These are phyloP conservation scores for Acorus gramineus DNA, from an alignment of 106 monocot genomes.

Conservation along the genomic window DNA sequence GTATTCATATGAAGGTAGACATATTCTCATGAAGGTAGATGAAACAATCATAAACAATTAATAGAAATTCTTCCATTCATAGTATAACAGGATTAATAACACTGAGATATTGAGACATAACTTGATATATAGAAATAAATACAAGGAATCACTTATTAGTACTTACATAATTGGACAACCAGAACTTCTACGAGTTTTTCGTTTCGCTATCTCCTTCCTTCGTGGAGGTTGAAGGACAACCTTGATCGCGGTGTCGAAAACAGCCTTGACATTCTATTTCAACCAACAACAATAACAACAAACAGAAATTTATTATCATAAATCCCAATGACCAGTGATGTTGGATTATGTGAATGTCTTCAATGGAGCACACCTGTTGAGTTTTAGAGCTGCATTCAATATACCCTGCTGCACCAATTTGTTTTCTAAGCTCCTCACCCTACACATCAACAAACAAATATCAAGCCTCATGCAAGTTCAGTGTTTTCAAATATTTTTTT, in stretches of 20 bases:
- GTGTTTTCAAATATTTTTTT: neutral
- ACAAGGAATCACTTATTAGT: neutral
- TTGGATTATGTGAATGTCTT: neutral
- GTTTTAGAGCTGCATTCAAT: slow-evolving; percentile 95
- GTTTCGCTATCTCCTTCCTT: slow-evolving; percentile 58
- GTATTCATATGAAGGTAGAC: no score
- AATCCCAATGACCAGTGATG: neutral
- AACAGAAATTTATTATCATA: neutral
- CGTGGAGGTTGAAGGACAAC: slow-evolving; percentile 86
- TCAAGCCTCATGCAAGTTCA: neutral
- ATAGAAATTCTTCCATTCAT: neutral
- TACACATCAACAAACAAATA: slow-evolving; percentile 4
- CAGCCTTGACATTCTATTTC: slow-evolving; percentile 70
- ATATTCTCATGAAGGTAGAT: no score
- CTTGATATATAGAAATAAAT: neutral
- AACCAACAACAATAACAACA: neutral
- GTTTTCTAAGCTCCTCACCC: slow-evolving; percentile 93
- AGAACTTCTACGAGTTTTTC: slow-evolving; percentile 42
- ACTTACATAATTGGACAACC: slow-evolving; percentile 58
- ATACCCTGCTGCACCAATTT: slow-evolving; percentile 76
- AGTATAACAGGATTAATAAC: neutral
- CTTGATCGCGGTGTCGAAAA: slow-evolving; percentile 90
- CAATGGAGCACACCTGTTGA: slow-evolving; percentile 52
- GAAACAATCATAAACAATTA: no score
- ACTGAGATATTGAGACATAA: neutral